phyloP scores from a whole-genome alignment of 2,329 filamentous ascomycete species.

The Hirsutella thompsonii region DNA sequence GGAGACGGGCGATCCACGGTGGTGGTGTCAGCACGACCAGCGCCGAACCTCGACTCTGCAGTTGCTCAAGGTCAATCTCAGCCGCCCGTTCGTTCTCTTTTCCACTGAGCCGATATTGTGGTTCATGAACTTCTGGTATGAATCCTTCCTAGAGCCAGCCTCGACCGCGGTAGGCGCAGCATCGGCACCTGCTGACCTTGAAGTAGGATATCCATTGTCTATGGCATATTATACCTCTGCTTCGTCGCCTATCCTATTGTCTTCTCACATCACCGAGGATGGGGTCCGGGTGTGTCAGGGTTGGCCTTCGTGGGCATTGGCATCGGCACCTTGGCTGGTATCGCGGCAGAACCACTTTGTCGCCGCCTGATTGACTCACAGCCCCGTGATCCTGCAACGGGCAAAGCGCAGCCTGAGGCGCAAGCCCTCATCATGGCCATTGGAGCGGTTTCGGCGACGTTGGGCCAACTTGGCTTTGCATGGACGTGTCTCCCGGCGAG shows the following conservation, averaged over 20 bases:
- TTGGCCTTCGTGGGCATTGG: constrained; percentile 65
- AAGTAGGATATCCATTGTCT: constrained; percentile 63
- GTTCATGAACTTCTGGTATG: constrained; percentile 55
- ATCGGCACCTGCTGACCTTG: background rate
- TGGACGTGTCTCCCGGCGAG: constrained; percentile 71
- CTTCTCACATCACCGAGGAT: constrained; percentile 62
- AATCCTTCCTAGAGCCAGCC: background rate
- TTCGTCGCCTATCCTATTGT: constrained; percentile 86
- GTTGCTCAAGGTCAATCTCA: constrained; percentile 62
- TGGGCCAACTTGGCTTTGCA: constrained; percentile 75
- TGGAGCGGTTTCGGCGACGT: constrained; percentile 57
- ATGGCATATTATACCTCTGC: constrained; percentile 78
- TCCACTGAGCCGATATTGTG: constrained; percentile 70
- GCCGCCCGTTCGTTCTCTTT: constrained; percentile 64
- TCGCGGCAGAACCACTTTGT: constrained; percentile 56
- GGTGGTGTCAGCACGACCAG: constrained; percentile 73
- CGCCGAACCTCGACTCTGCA: constrained; percentile 44
- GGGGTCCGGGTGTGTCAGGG: constrained; percentile 60
- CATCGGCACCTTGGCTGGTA: constrained; percentile 48
- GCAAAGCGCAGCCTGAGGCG: constrained; percentile 62
- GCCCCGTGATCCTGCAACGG: constrained; percentile 60
- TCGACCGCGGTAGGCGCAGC: too few species aligned
- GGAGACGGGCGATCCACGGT: constrained; percentile 56
- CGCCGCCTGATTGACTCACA: constrained; percentile 68
- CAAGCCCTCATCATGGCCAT: constrained; percentile 72